Evolutionary conservation across 495 filamentous ascomycete genomes (phyloP), one percentile per base, ranked within the genome.

Genomic region (Margaritispora aquatica): DNA sequence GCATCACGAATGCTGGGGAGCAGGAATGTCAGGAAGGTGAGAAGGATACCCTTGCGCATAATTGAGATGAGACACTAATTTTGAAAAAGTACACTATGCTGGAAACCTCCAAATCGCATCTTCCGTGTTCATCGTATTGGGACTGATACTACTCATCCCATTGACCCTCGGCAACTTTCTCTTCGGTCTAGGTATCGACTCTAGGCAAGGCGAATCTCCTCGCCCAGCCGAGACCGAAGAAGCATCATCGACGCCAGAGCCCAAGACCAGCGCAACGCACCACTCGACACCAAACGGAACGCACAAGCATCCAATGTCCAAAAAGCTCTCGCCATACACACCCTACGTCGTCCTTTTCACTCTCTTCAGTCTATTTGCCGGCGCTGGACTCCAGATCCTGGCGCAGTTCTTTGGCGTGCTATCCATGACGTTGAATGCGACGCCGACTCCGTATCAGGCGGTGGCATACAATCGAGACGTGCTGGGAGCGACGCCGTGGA

Each of bases 61-160:
- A 53, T 29, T 20, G 4, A 29, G 34, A 31, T 53, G 11, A 10
- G 20, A 51, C 9, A 36, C 51, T 53, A 53, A 53, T 26, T 2
- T 31, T 53, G 20, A 2, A 21, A 5, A 23, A 53, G 51, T 53
- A 27, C 51, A 53, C n/a, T 53, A 53, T 19, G 7, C 51, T 5
- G 51, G 51, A 17, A 53, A 53, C 27, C 51, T 53, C 2, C 51
- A 53, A 53, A 53, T 53, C 51, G 51, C 51, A 2, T 29, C 51
- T n/a, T 29, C 51, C 2, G 23, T 53, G 8, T 53, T 53, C 27
- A 23, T 53, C n/a, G 26, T 26, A 17, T 20, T 53, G 11, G 23
- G 24, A 21, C 51, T 53, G 3, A 27, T 36, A 19, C 51, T 53
- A 3, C 5, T 53, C 26, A 17, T 53, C 24, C 24, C 51, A 20